Evolutionary conservation across 2,329 filamentous ascomycete genomes (phyloP).

Genomic region (Mollisiaceae sp.): DNA sequence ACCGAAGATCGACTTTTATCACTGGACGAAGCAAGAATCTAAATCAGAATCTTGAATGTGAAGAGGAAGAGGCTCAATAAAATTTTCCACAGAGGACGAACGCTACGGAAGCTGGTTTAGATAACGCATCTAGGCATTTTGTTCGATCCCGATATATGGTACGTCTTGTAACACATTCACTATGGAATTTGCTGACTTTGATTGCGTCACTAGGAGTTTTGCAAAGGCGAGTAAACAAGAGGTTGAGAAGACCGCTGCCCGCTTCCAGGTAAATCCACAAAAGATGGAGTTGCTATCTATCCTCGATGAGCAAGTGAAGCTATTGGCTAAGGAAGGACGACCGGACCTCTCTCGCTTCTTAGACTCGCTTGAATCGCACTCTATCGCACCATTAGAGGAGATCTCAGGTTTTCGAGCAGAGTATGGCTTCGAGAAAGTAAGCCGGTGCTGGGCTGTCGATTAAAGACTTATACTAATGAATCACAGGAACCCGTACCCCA

Average conservation of each 20-base stretch:
- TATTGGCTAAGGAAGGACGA: conserved; percentile 24
- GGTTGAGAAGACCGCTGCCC: conserved; percentile 18
- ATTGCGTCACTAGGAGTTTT: conserved; percentile 25
- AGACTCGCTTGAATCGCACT: conserved; percentile 29
- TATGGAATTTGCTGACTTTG: conserved; percentile 22
- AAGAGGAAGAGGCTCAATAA: conserved; percentile 25
- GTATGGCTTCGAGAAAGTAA: conserved; percentile 30
- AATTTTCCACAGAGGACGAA: conserved; percentile 26
- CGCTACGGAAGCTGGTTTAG: conserved; percentile 23
- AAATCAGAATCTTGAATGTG: conserved; percentile 23
- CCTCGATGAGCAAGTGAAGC: conserved; percentile 33
- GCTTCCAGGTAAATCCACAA: conserved; percentile 29
- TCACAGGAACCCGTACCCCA: conserved; percentile 27
- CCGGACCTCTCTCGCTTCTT: conserved; percentile 31
- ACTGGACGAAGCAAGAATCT: conserved; percentile 15
- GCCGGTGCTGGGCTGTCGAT: conserved; percentile 16
- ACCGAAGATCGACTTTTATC: conserved; percentile 24
- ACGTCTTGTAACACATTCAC: conserved; percentile 19
- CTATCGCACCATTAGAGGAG: conserved; percentile 25
- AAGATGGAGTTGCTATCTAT: conserved; percentile 35
- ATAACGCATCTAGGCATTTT: conserved; percentile 26
- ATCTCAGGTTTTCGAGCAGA: conserved; percentile 26
- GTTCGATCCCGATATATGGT: conserved; percentile 28
- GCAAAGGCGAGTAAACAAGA: conserved; percentile 26
- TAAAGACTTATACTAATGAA: conserved; percentile 24